These are phyloP conservation scores for Kodamaea lidongshanica DNA, from an alignment of 805 yeast genomes.

Conservation along the genomic window DNA sequence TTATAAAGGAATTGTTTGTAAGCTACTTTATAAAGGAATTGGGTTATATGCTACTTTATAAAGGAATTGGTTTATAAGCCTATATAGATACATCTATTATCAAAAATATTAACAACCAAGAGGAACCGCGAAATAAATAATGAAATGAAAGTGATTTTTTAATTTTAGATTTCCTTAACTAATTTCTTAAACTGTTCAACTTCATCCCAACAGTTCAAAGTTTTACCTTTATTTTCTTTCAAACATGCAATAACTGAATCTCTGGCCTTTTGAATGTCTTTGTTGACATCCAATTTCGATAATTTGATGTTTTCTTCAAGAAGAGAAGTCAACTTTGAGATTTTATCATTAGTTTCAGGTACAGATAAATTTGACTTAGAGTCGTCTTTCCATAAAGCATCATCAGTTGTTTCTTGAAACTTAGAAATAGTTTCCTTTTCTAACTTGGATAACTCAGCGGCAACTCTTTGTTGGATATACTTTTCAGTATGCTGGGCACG, in stretches of 20 bases:
- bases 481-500: conserved; percentile 64
- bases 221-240: conserved; percentile 53
- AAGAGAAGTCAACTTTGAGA: conserved; percentile 27
- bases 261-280: conserved; percentile 43
- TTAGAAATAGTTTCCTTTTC: conserved; percentile 46
- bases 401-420: conserved; percentile 46
- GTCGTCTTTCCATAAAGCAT: conserved; percentile 32
- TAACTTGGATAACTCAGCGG: conserved; percentile 48
- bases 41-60: no score
- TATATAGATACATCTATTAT: background rate
- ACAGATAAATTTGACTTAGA: conserved; percentile 26
- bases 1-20: background rate
- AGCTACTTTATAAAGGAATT: no score
- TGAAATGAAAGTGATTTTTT: conserved; percentile 2
- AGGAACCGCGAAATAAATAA: conserved; percentile 4
- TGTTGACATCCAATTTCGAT: conserved; percentile 27
- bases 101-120: no score
- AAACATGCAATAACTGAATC: conserved; percentile 52
- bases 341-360: conserved; percentile 35
- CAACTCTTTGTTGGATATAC: conserved; percentile 60
- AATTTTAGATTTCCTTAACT: conserved; percentile 39
- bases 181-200: conserved; percentile 61
- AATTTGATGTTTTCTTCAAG: conserved; percentile 31
- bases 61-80: no score
- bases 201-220: conserved; percentile 78